phyloP scores from a whole-genome alignment of 2,329 filamentous ascomycete genomes.

The Cercospora berteroae region DNA sequence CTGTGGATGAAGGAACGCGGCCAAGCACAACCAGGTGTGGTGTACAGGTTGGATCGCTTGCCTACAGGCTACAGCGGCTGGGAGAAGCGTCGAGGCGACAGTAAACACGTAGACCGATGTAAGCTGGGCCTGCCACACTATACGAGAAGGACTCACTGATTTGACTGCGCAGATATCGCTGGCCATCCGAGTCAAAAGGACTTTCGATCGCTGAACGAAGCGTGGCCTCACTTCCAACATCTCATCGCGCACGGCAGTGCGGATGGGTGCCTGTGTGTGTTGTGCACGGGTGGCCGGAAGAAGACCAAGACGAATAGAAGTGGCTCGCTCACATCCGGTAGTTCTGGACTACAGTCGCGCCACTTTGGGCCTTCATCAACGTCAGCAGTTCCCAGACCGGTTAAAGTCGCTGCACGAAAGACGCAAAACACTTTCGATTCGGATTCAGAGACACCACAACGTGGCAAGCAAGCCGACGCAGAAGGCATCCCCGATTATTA shows the following conservation, averaged over 20 bases:
- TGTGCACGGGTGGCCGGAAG: constrained; percentile 41
- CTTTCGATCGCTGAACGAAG: constrained; percentile 56
- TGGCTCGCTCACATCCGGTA: constrained; percentile 19
- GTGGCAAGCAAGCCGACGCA: constrained; percentile 42
- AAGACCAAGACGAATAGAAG: constrained; percentile 11
- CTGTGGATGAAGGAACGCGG: constrained; percentile 31
- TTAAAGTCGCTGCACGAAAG: not conserved
- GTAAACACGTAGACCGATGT: constrained; percentile 50
- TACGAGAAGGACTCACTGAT: not conserved
- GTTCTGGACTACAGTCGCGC: constrained; percentile 16
- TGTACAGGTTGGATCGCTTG: constrained; percentile 53
- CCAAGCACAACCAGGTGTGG: constrained; percentile 11
- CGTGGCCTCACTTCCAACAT: constrained; percentile 58
- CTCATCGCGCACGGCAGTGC: constrained; percentile 50
- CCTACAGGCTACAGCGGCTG: constrained; percentile 56
- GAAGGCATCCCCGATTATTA: constrained; percentile 57
- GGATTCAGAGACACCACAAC: constrained; percentile 13
- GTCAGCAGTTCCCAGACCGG: not conserved
- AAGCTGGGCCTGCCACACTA: not conserved
- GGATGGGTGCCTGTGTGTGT: constrained; percentile 50
- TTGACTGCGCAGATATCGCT: constrained; percentile 43
- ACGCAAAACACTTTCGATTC: constrained; percentile 17
- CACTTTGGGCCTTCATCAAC: constrained; percentile 8
- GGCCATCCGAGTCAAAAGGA: constrained; percentile 53
- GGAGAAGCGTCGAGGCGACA: constrained; percentile 38